Evolutionary conservation across 345 rosid genomes (phyloP), one percentile per base, ranked within the genome.

Genomic region (Aquilaria malaccensis): DNA sequence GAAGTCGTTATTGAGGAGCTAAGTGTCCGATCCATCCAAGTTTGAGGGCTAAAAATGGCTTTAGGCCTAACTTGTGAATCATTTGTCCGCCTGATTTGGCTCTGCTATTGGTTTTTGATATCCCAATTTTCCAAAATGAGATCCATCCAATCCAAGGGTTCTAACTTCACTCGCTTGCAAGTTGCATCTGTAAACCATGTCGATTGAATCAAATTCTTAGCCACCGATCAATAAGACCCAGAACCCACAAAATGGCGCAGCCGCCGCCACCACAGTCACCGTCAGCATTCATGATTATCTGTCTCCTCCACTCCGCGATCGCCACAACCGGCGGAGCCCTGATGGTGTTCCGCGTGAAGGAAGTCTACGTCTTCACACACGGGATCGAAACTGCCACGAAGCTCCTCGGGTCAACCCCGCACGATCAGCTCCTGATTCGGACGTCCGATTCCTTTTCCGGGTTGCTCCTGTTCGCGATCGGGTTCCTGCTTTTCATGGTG

Each of bases 401-500:
- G 62, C 80, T 87, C 55, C 64, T 80, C 22, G 95, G 90, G 1
- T 84, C 95, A 9, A 82, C 84, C 22, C 80, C 88, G 30, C 83
- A 76, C 13, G 95, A 84, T 58, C 95, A 82, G 80, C 85, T 87
- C 10, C 68, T 84, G 72, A 79, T 84, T 66, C 67, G 75, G 76
- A 80, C 90, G 45, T 87, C 88, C 30, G 95, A 84, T 64, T 87
- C 95, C 0, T 87, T 87, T 67, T 76, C 95, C 10, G 95, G 95
- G 33, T 50, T 87, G 69, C 81, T 87, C 5, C 78, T 84, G 0
- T 78, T 87, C 52, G 73, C 83, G 0, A 79, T 87, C 63, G 95
- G 95, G 55, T 72, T 79, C 46, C 41, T 87, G 56, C 69, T 87
- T 4, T 78, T 84, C 65, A 84, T 87, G 95, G 90, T 87, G 3